Percentiles rank a stretch among this genome's conserved stretches.
phyloP scores from a whole-genome alignment of 2,329 filamentous ascomycete genomes.

The Epichloe uncinata region DNA sequence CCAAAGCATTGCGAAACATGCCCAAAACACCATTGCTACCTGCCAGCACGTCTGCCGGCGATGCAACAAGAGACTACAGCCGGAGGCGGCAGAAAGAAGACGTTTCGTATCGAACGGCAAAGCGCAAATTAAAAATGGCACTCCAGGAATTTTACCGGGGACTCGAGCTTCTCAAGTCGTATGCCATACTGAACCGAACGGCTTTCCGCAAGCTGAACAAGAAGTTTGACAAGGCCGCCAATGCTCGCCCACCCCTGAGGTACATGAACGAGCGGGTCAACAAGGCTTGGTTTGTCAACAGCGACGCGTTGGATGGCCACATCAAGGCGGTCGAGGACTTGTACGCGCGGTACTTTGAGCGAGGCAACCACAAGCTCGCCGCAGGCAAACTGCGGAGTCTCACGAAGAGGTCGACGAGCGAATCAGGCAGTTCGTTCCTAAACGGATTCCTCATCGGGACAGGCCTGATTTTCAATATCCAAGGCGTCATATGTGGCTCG shows the following conservation, averaged over 20 bases:
- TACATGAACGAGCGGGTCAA: slow-evolving; percentile 91
- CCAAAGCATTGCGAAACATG: slow-evolving; percentile 44
- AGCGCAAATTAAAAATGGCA: slow-evolving; percentile 81
- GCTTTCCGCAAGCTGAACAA: slow-evolving; percentile 97
- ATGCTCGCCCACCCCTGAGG: slow-evolving; percentile 60
- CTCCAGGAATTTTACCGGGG: slow-evolving; percentile 88
- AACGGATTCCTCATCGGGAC: slow-evolving; percentile 55
- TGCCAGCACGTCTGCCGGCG: slow-evolving; percentile 13
- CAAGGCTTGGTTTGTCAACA: slow-evolving; percentile 81
- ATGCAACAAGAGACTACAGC: slow-evolving; percentile 34
- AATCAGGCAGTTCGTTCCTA: slow-evolving; percentile 44
- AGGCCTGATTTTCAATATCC: slow-evolving; percentile 50
- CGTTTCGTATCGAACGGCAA: slow-evolving; percentile 75
- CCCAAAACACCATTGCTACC: slow-evolving; percentile 32
- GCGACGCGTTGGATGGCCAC: slow-evolving; percentile 68
- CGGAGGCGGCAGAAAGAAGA: slow-evolving; percentile 33
- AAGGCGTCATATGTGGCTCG: slow-evolving; percentile 49
- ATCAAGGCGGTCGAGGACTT: slow-evolving; percentile 77
- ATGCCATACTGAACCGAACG: slow-evolving; percentile 77
- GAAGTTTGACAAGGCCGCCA: slow-evolving; percentile 88
- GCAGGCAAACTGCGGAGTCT: slow-evolving; percentile 73
- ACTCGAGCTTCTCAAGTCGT: slow-evolving; percentile 83
- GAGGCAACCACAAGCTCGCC: slow-evolving; percentile 84
- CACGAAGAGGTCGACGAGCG: slow-evolving; percentile 41
- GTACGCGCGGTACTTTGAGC: slow-evolving; percentile 89